Evolutionary conservation across 2,329 filamentous ascomycete genomes (phyloP), one percentile per base, ranked within the genome.

Genomic region (Calonectria honghensis): DNA sequence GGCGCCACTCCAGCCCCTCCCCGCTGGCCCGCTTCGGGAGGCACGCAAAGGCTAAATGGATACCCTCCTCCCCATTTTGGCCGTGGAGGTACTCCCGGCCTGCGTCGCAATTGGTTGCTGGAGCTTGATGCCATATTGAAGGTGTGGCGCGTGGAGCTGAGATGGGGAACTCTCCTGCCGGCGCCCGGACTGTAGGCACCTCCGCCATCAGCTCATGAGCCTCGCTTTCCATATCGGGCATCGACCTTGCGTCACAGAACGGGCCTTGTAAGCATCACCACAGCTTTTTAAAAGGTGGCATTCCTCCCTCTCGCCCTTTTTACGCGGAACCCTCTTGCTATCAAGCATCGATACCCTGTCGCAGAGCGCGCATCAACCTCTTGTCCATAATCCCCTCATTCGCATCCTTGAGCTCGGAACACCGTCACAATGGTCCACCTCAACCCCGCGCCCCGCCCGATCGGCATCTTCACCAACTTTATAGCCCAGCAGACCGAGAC

Each of bases 401-500:
- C 20, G 10, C 13, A 39, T 29, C 20, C 31, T 11, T 52, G 20
- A 24, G 16, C 16, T 52, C 24, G 29, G 27, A 68, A 59, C 50
- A 50, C 52, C 50, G 14, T 31, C 68, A 48, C 29, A 70, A 57
- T 59, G 72, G 45, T 76, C 51, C 78, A 82, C 32, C 82, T 86
- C 39, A 77, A 78, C 6, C 79, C 82, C 27, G 75, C 83, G 10
- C 77, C 79, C 14, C 84, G 81, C 67, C 81, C 82, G 11, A 78
- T 88, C 14, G 87, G 86, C 72, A 75, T 89, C 68, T 87, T 88
- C 76, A 77, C 82, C 68, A 82, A 83, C 11, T 83, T 85, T 75
- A 81, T 88, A 32, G 84, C 85, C 4, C 80, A 73, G 0, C 82
- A 86, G 39, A 79, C 82, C 7, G 86, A 89, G 79, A 91, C 89